Evolutionary conservation across 805 yeast species (phyloP).

Genomic region (Ascoidea rubescens): DNA sequence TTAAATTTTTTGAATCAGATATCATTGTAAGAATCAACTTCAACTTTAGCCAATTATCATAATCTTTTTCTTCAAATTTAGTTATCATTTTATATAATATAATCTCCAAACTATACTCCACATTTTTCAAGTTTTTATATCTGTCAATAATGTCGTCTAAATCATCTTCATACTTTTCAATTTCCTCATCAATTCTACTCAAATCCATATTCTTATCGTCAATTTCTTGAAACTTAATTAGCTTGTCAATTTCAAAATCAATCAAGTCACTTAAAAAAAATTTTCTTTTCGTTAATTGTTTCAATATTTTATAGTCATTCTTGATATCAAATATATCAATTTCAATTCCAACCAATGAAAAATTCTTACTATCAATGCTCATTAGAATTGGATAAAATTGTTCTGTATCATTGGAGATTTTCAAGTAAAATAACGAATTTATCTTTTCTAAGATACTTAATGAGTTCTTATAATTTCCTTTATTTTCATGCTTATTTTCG

Average conservation of each 20-base stretch:
- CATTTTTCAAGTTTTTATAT: conserved; percentile 22
- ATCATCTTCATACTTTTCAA: conserved; percentile 3
- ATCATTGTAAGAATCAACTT: conserved; percentile 12
- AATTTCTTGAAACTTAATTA: neutral
- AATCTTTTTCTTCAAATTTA: conserved; percentile 12
- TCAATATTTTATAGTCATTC: conserved; percentile 19
- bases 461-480: no score
- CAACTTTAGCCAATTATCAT: conserved; percentile 5
- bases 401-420: conserved; percentile 17
- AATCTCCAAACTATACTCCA: conserved; percentile 31
- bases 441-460: neutral
- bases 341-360: conserved; percentile 30
- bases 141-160: conserved; percentile 16
- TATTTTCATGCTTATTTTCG: no score
- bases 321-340: conserved; percentile 17
- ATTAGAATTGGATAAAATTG: conserved; percentile 16
- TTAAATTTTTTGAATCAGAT: conserved; percentile 10
- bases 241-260: conserved; percentile 23
- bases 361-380: conserved; percentile 5
- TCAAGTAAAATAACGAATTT: conserved; percentile 3
- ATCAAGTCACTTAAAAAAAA: conserved; percentile 31
- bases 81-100: conserved; percentile 22
- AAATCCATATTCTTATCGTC: neutral
- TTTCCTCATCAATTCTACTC: neutral
- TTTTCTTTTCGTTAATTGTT: conserved; percentile 22